Evolutionary conservation across 768 basidiomycete species (phyloP), one percentile per base, ranked within the genome.

Genomic region (Lentinula edodes): DNA sequence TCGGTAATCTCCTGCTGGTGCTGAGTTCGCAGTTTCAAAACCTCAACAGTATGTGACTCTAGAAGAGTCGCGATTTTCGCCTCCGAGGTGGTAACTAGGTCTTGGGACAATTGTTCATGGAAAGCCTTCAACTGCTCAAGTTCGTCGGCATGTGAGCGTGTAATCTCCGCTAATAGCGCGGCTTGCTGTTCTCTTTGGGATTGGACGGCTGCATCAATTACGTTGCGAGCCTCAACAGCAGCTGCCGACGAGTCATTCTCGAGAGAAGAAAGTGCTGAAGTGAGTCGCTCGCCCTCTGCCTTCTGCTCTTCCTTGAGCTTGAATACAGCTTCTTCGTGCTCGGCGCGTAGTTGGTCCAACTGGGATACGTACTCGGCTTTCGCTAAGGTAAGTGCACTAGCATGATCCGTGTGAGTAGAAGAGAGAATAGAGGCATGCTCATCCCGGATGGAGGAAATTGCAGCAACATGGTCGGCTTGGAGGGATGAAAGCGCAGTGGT

Each of bases 301-400:
- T 76, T 74, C 69, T 79, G 79, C 63, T 87, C 85, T 58, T 81
- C 80, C 66, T 82, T 83, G 39, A 85, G 69, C 64, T 80, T 81
- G 58, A 82, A 70, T 36, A 87, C 58, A 20, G 75, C 53, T 32
- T 79, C 78, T 61, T 86, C 76, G 68, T 90, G 83, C 59, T 89
- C 87, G 8, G 80, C 72, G 53, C 82, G 83, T 45, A 89, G 76
- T 45, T 82, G 81, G 66, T 89, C 85, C 52, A 86, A 72, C 66
- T 84, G 83, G 6, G 79, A 72, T 34, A 78, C 72, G 63, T 89
- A 82, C 55, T 89, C 88, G 28, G 86, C 86, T 43, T 83, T 83
- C 69, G 84, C 86, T 51, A 77, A 76, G 20, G 80, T 74, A 42
- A 88, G 66, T 12, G 75, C 68, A 32, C 82, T 76, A 1, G 76